Percentiles rank a stretch among this genome's conserved stretches.
These are phyloP conservation scores for Gossypium davidsonii DNA, from an alignment of 441 rosid species.

Conservation along the genomic window DNA sequence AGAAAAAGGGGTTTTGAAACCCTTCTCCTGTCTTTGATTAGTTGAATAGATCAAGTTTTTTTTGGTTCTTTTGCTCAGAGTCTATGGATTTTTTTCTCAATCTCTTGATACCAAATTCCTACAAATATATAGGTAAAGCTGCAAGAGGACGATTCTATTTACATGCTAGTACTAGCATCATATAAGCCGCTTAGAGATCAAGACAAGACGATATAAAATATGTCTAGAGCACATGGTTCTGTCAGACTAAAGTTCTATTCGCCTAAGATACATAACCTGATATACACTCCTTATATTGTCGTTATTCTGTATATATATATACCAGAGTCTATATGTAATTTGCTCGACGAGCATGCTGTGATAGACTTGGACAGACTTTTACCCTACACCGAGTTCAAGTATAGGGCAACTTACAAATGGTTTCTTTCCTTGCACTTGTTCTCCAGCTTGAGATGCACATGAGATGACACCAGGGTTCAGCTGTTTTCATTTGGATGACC, in stretches of 20 bases:
- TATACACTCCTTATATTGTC: background rate
- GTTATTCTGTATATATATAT: background rate
- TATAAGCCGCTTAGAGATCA: background rate
- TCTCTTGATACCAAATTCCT: background rate
- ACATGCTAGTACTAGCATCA: background rate
- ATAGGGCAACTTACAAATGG: constrained; percentile 14
- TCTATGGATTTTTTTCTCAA: too few relatives aligned
- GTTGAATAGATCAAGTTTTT: too few relatives aligned
- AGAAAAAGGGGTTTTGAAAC: too few relatives aligned
- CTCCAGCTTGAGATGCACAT: constrained; percentile 23
- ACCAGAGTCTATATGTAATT: background rate
- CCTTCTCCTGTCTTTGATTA: too few relatives aligned
- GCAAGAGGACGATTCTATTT: background rate
- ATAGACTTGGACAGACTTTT: background rate
- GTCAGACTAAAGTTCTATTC: background rate
- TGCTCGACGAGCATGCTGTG: background rate
- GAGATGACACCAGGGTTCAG: constrained; percentile 4
- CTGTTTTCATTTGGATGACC: constrained; percentile 9
- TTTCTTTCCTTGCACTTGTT: background rate
- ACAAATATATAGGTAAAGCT: background rate
- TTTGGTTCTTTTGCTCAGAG: too few relatives aligned
- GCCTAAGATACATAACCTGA: background rate
- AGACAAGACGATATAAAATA: background rate
- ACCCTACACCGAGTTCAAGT: background rate
- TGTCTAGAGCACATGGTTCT: background rate